Evolutionary conservation across 768 basidiomycete genomes (phyloP).

Genomic region (Phlegmacium glaucopus): DNA sequence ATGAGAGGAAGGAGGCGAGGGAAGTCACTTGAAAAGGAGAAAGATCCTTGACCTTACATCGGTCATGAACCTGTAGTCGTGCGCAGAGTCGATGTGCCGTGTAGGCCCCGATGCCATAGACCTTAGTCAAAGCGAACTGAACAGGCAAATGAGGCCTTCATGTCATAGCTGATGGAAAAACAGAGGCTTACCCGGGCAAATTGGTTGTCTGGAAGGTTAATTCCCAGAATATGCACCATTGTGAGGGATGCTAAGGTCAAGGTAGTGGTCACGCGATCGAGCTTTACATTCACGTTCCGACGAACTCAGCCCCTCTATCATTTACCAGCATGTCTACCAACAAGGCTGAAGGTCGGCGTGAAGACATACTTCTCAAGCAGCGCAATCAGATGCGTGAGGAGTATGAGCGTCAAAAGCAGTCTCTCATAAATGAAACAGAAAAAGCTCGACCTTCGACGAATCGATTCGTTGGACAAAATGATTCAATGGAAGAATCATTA

Average conservation of each 20-base stretch:
- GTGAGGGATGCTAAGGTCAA: slow-evolving; percentile 6
- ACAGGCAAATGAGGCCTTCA: neutral
- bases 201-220: slow-evolving; percentile 74
- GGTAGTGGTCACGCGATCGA: slow-evolving; percentile 5
- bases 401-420: slow-evolving; percentile 76
- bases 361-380: slow-evolving; percentile 83
- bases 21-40: slow-evolving; percentile 86
- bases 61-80: slow-evolving; percentile 88
- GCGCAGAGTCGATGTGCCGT: slow-evolving; percentile 84
- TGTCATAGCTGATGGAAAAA: neutral
- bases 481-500: slow-evolving; percentile 90
- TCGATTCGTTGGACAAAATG: slow-evolving; percentile 92
- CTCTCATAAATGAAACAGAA: slow-evolving; percentile 85
- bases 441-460: slow-evolving; percentile 84
- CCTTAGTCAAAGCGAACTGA: slow-evolving; percentile 85
- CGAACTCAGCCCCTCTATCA: slow-evolving; percentile 6
- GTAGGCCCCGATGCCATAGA: slow-evolving; percentile 83
- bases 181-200: slow-evolving; percentile 61
- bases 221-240: slow-evolving; percentile 89
- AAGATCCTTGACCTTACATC: slow-evolving; percentile 75
- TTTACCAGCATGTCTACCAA: slow-evolving; percentile 58
- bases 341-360: slow-evolving; percentile 81
- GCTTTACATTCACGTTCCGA: slow-evolving; percentile 26
- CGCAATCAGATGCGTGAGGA: slow-evolving; percentile 78
- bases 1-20: slow-evolving; percentile 92